Evolutionary conservation across 2,329 filamentous ascomycete genomes (phyloP), one percentile per base, ranked within the genome.

Genomic region (Penicillium sp.): DNA sequence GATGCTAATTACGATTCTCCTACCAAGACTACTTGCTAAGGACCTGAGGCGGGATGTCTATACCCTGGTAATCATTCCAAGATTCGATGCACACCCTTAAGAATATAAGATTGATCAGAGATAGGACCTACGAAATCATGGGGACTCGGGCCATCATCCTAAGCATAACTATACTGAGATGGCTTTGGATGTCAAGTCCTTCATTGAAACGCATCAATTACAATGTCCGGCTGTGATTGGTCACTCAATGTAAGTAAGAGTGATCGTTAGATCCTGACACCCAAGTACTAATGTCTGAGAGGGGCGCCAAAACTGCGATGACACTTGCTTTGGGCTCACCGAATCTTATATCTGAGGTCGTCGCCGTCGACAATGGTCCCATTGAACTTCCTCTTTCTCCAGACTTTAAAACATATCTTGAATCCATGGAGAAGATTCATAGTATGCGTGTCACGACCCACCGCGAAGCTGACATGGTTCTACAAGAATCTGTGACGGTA

Each of bases 61-160:
- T 48, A 35, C 57, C 21, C 46, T 60, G 55, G 57, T 60, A 57
- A n/a, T 11, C 29, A 16, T n/a, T 24, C 13, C 16, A 31, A 13
- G 24, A 16, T 26, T 4, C 29, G 26, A 29, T n/a, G 22, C 26
- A 14, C 13, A 31, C 13, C 1, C 13, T 11, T 21, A 8, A n/a
- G 24, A 6, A 10, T 24, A 78, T 48, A 45, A 44, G 33, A 35
- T 9, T 37, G 51, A 43, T 44, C 48, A 31, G 27, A 24, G 43
- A 22, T 58, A 91, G 88, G 93, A 97, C 73, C 83, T 96, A 27
- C 86, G 93, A 67, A 97, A 97, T 72, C 93, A 97, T 77, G 93
- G 93, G 68, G 90, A 96, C 50, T 95, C 91, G 1, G 90, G 90
- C 0, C 92, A 96, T 73, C 64, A 68, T 27, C 59, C 54, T 0